phyloP scores from a whole-genome alignment of 495 filamentous ascomycete species.

The Podospora australis region DNA sequence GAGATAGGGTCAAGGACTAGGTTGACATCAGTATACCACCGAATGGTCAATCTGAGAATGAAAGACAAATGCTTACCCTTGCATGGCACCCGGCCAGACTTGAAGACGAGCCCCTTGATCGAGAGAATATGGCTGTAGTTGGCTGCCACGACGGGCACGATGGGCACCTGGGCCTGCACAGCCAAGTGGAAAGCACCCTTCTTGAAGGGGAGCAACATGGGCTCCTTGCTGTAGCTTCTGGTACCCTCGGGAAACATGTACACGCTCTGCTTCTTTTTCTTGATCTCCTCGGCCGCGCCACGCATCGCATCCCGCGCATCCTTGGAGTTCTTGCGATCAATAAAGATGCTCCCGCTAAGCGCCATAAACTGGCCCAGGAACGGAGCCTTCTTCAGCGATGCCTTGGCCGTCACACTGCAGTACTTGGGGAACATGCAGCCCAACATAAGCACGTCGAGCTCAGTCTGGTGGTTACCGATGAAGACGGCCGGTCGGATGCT shows the following conservation, averaged over 20 bases:
- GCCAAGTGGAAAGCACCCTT: slow-evolving; percentile 97
- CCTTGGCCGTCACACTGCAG: slow-evolving; percentile 91
- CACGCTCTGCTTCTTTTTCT: slow-evolving; percentile 68
- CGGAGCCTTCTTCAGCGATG: slow-evolving; percentile 68
- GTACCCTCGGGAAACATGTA: slow-evolving; percentile 96
- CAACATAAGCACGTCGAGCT: slow-evolving; percentile 89
- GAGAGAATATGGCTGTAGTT: slow-evolving; percentile 85
- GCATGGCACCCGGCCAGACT: slow-evolving; percentile 66
- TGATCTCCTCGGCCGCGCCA: slow-evolving; percentile 74
- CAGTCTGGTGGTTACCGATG: slow-evolving; percentile 88
- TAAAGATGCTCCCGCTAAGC: slow-evolving; percentile 84
- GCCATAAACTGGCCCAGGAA: slow-evolving; percentile 97
- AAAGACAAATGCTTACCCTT: slow-evolving; percentile 56
- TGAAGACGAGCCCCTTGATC: slow-evolving; percentile 61
- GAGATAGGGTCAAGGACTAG: slow-evolving; percentile 77
- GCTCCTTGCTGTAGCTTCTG: slow-evolving; percentile 75
- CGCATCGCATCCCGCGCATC: slow-evolving; percentile 82
- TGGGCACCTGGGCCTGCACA: slow-evolving; percentile 85
- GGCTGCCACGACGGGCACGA: slow-evolving; percentile 78
- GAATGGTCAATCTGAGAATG: background rate
- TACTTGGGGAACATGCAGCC: slow-evolving; percentile 82
- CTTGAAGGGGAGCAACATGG: slow-evolving; percentile 84
- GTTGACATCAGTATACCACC: slow-evolving; percentile 1
- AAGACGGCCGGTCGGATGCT: slow-evolving; percentile 78
- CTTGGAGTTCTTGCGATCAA: slow-evolving; percentile 76